Evolutionary conservation across 2,329 filamentous ascomycete genomes (phyloP), one percentile per base, ranked within the genome.

Genomic region (Pseudogymnoascus sp.): DNA sequence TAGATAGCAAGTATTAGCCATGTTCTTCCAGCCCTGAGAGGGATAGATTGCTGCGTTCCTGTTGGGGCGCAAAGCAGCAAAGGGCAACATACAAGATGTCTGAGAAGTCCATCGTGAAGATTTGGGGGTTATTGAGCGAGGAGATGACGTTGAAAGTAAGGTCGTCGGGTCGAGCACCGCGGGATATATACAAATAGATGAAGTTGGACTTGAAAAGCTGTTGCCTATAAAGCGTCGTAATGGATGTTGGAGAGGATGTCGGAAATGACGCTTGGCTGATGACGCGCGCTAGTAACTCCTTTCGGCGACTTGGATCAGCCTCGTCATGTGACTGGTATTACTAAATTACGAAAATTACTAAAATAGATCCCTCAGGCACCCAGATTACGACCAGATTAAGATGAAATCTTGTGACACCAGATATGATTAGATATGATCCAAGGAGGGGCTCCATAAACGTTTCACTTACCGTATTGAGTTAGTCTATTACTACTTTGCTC

Each of bases 81-180:
- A 58, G 16, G 59, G 43, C 61, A 38, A 83, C 90, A 80, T 83
- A 96, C 91, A 96, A 96, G 75, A 87, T 88, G 78, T 96, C 91
- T 67, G 91, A 93, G 81, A 92, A 90, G 78, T 96, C 92, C 91
- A 96, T 96, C 69, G 74, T 81, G 73, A 67, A 18, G 16, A 28
- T 52, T 52, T 37, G 9, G 16, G 28, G 28, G 12, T 35, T 55
- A 45, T 25, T 33, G 33, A 23, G 33, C 6, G 45, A 55, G 37
- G 23, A 41, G 33, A 41, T 59, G 55, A 43, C 28, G 49, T 18
- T 55, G 12, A 33, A 14, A 40, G 14, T 60, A 35, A 11, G 18
- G 25, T 40, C 16, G 31, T 40, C 33, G 38, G 18, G 33, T 60
- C 23, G n/a, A 40, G 38, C 35, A 28, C 58, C 23, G 58, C 18